Conservation (phyloP, 805 yeast genomes). For the Zygoascus flipseniorum region DNA sequence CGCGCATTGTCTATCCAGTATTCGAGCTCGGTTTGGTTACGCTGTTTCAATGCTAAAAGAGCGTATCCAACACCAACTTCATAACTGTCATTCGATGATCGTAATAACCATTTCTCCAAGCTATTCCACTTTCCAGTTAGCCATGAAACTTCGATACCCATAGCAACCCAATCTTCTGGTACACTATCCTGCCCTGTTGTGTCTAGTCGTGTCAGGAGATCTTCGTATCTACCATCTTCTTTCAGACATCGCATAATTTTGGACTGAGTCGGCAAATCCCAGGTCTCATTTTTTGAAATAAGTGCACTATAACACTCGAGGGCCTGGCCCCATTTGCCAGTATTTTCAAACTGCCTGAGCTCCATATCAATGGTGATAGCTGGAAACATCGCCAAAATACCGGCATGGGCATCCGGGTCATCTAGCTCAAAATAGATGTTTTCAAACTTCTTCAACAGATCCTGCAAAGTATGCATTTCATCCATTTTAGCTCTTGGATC, state of each 20-base stretch:
- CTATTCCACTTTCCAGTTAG: slow-evolving; percentile 46
- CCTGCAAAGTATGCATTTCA: slow-evolving; percentile 26
- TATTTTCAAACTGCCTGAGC: slow-evolving; percentile 70
- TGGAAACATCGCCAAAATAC: slow-evolving; percentile 67
- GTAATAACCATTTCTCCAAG: slow-evolving; percentile 50
- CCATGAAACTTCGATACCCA: slow-evolving; percentile 72
- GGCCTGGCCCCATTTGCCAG: slow-evolving; percentile 80
- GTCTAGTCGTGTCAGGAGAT: slow-evolving; percentile 43
- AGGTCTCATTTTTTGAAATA: slow-evolving; percentile 34
- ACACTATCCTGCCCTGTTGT: slow-evolving; percentile 12
- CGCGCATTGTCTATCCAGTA: slow-evolving; percentile 44
- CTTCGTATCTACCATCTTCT: slow-evolving; percentile 68
- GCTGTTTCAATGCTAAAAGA: slow-evolving; percentile 35
- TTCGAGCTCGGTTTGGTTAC: slow-evolving; percentile 30
- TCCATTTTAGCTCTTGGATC: slow-evolving; percentile 27
- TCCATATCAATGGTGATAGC: slow-evolving; percentile 61
- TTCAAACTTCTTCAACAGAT: slow-evolving; percentile 38
- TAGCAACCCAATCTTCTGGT: slow-evolving; percentile 50
- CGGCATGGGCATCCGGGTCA: slow-evolving; percentile 85
- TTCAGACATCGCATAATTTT: slow-evolving; percentile 62
- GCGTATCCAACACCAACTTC: slow-evolving; percentile 62
- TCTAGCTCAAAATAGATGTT: slow-evolving; percentile 78
- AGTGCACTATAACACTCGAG: slow-evolving; percentile 73
- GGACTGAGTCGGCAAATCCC: slow-evolving; percentile 30
- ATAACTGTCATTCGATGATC: slow-evolving; percentile 44